These are phyloP conservation scores for Trametes sanguinea DNA, from an alignment of 768 basidiomycete species.

Conservation along the genomic window DNA sequence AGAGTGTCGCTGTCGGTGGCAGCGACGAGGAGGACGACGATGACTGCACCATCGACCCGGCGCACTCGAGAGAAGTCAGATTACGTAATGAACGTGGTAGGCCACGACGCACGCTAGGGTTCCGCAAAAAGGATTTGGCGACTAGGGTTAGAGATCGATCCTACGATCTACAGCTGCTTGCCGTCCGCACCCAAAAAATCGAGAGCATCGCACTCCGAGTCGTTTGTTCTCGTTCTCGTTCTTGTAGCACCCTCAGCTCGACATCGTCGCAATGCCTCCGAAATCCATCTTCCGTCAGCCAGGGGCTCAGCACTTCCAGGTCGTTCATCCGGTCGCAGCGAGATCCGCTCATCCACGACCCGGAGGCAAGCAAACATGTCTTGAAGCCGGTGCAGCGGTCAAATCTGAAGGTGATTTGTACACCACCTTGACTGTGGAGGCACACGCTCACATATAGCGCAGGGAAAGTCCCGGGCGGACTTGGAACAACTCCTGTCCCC, in stretches of 20 bases:
- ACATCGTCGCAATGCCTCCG: conserved; percentile 53
- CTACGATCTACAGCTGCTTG: conserved; percentile 21
- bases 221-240: too few species aligned
- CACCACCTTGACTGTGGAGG: background rate
- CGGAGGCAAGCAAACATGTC: conserved; percentile 87
- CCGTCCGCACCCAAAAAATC: conserved; percentile 1
- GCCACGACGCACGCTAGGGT: conserved; percentile 15
- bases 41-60: conserved; percentile 16
- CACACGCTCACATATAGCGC: conserved; percentile 7
- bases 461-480: conserved; percentile 84
- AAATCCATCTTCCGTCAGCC: conserved; percentile 91
- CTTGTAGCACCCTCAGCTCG: background rate
- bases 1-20: conserved; percentile 7
- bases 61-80: conserved; percentile 17
- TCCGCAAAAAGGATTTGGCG: conserved; percentile 6
- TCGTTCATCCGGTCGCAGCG: conserved; percentile 94
- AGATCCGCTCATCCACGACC: conserved; percentile 93
- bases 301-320: conserved; percentile 91
- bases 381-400: conserved; percentile 78
- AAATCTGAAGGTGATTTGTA: conserved; percentile 64
- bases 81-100: conserved; percentile 20
- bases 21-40: conserved; percentile 18
- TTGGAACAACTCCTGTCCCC: conserved; percentile 61
- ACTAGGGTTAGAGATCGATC: conserved; percentile 22
- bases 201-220: background rate